Evolutionary conservation across 202 grass and related monocot species (phyloP).

Genomic region (Saccharum hybrid): DNA sequence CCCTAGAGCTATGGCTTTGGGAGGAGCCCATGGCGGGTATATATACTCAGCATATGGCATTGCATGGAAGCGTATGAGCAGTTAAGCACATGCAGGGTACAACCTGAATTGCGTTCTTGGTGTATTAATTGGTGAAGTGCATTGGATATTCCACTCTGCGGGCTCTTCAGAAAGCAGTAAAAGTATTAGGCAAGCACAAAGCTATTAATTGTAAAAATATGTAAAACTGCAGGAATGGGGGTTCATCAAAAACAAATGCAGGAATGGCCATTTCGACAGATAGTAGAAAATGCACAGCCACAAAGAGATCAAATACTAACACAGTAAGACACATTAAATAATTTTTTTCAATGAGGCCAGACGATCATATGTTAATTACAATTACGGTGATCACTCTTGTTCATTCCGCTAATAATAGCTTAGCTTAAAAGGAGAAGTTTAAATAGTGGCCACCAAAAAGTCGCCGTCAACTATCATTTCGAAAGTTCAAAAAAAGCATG

Average conservation of each 20-base stretch:
- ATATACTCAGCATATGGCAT: constrained; percentile 32
- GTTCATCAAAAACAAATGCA: too few species aligned
- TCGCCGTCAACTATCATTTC: neutral
- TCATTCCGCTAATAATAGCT: neutral
- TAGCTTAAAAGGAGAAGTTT: neutral
- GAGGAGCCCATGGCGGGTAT: constrained; percentile 32
- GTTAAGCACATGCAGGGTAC: neutral
- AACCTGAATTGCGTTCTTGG: neutral
- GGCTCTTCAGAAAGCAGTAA: neutral
- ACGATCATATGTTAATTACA: too few species aligned
- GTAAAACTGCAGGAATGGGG: neutral
- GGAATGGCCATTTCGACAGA: too few species aligned
- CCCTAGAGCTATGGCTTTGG: constrained; percentile 47
- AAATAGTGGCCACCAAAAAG: neutral
- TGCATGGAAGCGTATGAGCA: neutral
- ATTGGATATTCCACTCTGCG: neutral
- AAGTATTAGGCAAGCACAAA: neutral
- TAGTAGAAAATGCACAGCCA: too few species aligned
- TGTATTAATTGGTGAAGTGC: neutral
- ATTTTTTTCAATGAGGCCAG: too few species aligned
- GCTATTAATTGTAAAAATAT: neutral
- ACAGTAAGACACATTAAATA: too few species aligned
- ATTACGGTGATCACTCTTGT: neutral
- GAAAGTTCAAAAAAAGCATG: neutral
- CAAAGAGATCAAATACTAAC: too few species aligned